Base-by-base conservation (phyloP, 139 green algal species). In the Haematococcus sp. region DNA sequence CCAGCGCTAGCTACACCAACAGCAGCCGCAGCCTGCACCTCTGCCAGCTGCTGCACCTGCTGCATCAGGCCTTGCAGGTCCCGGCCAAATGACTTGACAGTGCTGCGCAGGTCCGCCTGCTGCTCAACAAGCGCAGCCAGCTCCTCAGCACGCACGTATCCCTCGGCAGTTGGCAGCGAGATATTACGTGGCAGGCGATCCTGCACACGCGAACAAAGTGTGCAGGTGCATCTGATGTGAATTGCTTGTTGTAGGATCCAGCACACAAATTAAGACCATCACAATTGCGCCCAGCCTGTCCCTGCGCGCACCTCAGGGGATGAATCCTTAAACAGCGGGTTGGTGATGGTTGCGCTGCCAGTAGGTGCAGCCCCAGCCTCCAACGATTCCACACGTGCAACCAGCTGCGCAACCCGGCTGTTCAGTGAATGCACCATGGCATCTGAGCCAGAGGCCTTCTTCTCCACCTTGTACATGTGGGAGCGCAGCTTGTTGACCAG, bases 401-500 rank as follows among this genome's bases (percentile, higher is more conserved):
- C 34, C 13, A 68, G 31, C 33, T 68, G 32, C 16, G 34, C 61
- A 4, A 68, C 17, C 5, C 28, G 61, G 11, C 17, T 32, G 33
- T 52, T 11, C 32, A 68, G 61, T 31, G 23, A 3, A 7, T 27
- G 22, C 35, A 74, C 46, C 35, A 52, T 44, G 28, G 54, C 52
- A 22, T 79, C 74, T 33, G 49, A 55, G 40, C 32, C 40, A 5
- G 16, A 19, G 20, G 27, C 58, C 56, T 74, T 75, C 67, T 83
- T 83, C 28, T 73, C 73, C 67, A 83, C 54, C 59, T 83, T 83
- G 67, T 77, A 83, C 67, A 79, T 68, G 59, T 79, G 77, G 1
- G 72, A 46, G 11, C 77, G 55, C 68, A 83, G 68, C 68, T 83
- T 83, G 67, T 63, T 74, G 13, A 79, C 32, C 34, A 83, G 72